Percentiles rank a stretch among this genome's conserved stretches.
Conservation (phyloP, 2,329 filamentous ascomycete genomes). For the Diaporthe nobilis region DNA sequence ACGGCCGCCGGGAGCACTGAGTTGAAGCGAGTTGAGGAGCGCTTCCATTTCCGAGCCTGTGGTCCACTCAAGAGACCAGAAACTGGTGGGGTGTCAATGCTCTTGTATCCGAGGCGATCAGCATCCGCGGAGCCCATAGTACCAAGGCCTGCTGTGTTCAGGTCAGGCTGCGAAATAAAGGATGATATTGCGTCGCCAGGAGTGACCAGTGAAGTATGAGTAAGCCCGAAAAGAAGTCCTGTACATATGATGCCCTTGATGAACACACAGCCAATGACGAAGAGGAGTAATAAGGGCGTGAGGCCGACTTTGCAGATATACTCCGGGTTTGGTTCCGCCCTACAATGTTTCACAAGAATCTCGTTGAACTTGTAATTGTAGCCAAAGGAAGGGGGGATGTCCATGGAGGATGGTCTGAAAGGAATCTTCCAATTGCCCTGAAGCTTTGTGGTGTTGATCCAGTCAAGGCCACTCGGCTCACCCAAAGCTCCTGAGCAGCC, state of each 20-base stretch:
- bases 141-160: neutral
- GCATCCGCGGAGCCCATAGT: neutral
- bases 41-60: neutral
- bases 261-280: neutral
- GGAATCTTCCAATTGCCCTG: neutral
- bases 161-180: constrained; percentile 1
- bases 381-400: neutral
- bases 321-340: neutral
- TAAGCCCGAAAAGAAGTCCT: neutral
- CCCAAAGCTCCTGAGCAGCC: neutral
- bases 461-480: neutral
- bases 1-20: neutral
- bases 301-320: neutral
- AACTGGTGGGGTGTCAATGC: neutral
- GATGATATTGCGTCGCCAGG: neutral
- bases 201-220: neutral
- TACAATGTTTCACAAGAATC: neutral
- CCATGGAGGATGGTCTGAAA: neutral
- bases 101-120: neutral
- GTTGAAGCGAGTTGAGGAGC: neutral
- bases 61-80: too few relatives aligned
- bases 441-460: neutral
- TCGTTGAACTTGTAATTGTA: neutral
- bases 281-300: neutral
- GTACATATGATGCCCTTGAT: neutral